phyloP scores from a whole-genome alignment of 1,284 basidiomycete genomes.

The Mycena sp. region DNA sequence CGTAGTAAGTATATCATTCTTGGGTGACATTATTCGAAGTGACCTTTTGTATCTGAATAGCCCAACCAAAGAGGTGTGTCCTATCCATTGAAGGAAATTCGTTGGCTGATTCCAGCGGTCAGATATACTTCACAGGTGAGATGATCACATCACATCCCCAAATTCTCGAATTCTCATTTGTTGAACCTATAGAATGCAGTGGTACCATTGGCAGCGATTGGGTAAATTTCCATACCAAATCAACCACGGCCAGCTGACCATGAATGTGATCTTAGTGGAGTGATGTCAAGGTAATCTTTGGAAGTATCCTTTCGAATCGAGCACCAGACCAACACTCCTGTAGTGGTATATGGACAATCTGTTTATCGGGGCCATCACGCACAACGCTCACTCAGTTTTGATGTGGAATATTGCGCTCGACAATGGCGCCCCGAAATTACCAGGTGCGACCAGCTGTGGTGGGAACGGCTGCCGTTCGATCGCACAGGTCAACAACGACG shows the following conservation, averaged over 20 bases:
- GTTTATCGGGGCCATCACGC: conserved; percentile 43
- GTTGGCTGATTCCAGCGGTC: conserved; percentile 28
- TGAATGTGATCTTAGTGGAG: conserved; percentile 51
- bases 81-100: not conserved
- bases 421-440: conserved; percentile 68
- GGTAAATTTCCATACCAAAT: conserved; percentile 35
- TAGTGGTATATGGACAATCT: conserved; percentile 82
- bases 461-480: conserved; percentile 70
- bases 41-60: not conserved
- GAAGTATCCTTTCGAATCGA: conserved; percentile 6
- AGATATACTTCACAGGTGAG: conserved; percentile 55
- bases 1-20: conserved; percentile 34
- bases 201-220: conserved; percentile 71
- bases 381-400: conserved; percentile 61
- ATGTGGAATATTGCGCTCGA: conserved; percentile 82
- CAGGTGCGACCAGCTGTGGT: conserved; percentile 69
- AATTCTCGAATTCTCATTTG: not conserved
- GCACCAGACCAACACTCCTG: conserved; percentile 19
- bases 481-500: conserved; percentile 70
- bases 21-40: not conserved
- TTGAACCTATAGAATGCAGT: conserved; percentile 45
- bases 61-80: conserved; percentile 55
- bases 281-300: conserved; percentile 78
- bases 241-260: not conserved
- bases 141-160: not conserved